Evolutionary conservation across 2,329 filamentous ascomycete genomes (phyloP).

Genomic region (Sarocladium kiliense): DNA sequence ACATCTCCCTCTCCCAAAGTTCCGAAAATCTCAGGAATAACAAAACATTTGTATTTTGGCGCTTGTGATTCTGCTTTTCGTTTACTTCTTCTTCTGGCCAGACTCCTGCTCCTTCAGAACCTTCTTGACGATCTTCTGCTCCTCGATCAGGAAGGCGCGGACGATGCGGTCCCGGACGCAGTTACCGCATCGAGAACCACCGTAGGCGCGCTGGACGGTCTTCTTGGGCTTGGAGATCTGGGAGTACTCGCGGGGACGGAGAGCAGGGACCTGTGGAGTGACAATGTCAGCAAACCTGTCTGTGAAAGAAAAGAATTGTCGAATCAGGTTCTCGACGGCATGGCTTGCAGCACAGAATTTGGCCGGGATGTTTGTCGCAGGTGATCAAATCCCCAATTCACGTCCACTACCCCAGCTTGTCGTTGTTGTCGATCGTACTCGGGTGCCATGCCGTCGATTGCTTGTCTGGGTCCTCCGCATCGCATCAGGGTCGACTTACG

Average conservation of each 20-base stretch:
- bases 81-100: conserved; percentile 65
- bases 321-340: background rate
- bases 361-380: too few species aligned
- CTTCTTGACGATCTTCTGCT: conserved; percentile 99
- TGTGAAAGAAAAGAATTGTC: background rate
- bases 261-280: conserved; percentile 73
- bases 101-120: conserved; percentile 97
- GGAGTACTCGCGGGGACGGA: conserved; percentile 96
- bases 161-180: conserved; percentile 98
- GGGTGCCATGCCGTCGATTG: background rate
- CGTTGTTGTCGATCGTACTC: background rate
- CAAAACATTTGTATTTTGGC: conserved; percentile 8
- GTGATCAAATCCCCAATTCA: too few species aligned
- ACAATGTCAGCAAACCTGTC: background rate
- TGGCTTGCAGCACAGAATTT: too few species aligned
- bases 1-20: conserved; percentile 19
- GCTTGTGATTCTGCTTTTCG: conserved; percentile 10
- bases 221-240: conserved; percentile 98
- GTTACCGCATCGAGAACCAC: conserved; percentile 96
- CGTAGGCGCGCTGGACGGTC: conserved; percentile 97
- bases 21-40: conserved; percentile 15
- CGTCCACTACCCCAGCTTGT: too few species aligned
- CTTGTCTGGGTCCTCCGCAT: background rate
- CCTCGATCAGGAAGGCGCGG: conserved; percentile 98
- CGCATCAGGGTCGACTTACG: conserved; percentile 60